Evolutionary conservation across 768 basidiomycete genomes (phyloP).

Genomic region (Russula brevipes): DNA sequence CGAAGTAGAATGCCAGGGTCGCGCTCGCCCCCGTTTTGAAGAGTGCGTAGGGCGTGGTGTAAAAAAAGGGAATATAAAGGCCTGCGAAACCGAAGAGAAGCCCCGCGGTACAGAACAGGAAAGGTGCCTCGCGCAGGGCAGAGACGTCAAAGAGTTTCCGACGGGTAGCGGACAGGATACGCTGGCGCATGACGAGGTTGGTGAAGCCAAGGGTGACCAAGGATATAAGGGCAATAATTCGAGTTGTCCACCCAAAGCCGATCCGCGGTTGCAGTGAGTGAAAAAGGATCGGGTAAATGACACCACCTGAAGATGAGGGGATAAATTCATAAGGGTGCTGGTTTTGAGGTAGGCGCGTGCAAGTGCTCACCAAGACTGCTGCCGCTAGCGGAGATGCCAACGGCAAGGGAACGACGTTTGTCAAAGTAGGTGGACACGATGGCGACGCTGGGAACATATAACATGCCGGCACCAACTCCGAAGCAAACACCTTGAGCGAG

Average conservation of each 20-base stretch:
- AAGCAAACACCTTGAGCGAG: constrained; percentile 43
- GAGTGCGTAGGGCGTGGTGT: constrained; percentile 28
- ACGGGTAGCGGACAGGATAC: constrained; percentile 16
- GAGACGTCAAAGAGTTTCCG: constrained; percentile 25
- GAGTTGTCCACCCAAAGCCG: constrained; percentile 30
- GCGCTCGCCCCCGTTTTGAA: constrained; percentile 18
- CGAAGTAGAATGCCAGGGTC: constrained; percentile 30
- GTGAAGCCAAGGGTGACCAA: constrained; percentile 27
- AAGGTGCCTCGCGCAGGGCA: constrained; percentile 25
- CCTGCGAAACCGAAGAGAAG: constrained; percentile 16
- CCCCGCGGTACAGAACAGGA: constrained; percentile 27
- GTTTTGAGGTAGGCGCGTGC: neutral
- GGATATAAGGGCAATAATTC: constrained; percentile 29
- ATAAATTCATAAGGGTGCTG: neutral
- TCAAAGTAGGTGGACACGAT: constrained; percentile 45
- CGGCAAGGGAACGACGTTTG: constrained; percentile 38
- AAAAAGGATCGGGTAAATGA: constrained; percentile 32
- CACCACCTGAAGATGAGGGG: constrained; percentile 12
- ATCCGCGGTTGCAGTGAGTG: constrained; percentile 27
- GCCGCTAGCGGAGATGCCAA: constrained; percentile 42
- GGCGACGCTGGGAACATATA: constrained; percentile 42
- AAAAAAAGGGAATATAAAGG: constrained; percentile 31
- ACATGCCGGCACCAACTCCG: constrained; percentile 41
- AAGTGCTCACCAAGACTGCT: constrained; percentile 26
- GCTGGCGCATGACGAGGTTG: constrained; percentile 25